phyloP scores from a whole-genome alignment of 1,284 basidiomycete genomes.

The Fomitiporia mediterranea region DNA sequence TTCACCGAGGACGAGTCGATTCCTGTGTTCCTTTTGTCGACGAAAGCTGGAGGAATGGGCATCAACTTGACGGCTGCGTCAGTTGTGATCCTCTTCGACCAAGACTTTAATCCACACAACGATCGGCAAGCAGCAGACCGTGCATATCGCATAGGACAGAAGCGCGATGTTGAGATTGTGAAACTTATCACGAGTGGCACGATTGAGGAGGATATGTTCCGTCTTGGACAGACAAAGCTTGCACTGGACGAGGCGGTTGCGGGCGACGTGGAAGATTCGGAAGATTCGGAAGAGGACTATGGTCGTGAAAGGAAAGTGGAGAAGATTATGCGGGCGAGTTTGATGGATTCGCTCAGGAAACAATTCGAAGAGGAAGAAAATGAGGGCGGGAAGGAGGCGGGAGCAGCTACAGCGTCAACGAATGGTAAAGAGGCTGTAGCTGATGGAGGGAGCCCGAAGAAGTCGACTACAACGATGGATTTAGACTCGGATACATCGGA shows the following conservation, averaged over 20 bases:
- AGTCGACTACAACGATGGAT: not conserved
- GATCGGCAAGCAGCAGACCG: slow-evolving; percentile 97
- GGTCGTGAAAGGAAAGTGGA: too few relatives aligned
- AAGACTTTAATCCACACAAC: slow-evolving; percentile 93
- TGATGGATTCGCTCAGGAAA: slow-evolving; percentile 76
- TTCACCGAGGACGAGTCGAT: slow-evolving; percentile 95
- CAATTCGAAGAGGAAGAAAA: slow-evolving; percentile 49
- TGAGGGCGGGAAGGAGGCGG: slow-evolving; percentile 17
- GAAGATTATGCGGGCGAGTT: slow-evolving; percentile 73
- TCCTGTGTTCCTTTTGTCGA: slow-evolving; percentile 90
- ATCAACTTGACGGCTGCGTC: slow-evolving; percentile 91
- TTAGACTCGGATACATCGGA: slow-evolving; percentile 13
- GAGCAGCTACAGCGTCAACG: not conserved
- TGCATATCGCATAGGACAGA: slow-evolving; percentile 97
- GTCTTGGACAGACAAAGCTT: slow-evolving; percentile 86
- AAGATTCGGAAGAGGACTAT: too few relatives aligned
- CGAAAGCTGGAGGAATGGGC: slow-evolving; percentile 91
- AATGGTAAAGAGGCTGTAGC: slow-evolving; percentile 6
- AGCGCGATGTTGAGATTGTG: slow-evolving; percentile 85
- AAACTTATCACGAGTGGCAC: slow-evolving; percentile 91
- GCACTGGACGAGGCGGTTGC: slow-evolving; percentile 91
- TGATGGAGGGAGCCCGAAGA: not conserved
- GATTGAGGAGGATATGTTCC: slow-evolving; percentile 94
- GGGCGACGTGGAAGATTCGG: slow-evolving; percentile 59
- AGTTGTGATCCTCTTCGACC: slow-evolving; percentile 95